Percentiles rank a stretch among this genome's conserved stretches.
Conservation (phyloP, 495 filamentous ascomycete genomes). For the Tuber calosporum region DNA sequence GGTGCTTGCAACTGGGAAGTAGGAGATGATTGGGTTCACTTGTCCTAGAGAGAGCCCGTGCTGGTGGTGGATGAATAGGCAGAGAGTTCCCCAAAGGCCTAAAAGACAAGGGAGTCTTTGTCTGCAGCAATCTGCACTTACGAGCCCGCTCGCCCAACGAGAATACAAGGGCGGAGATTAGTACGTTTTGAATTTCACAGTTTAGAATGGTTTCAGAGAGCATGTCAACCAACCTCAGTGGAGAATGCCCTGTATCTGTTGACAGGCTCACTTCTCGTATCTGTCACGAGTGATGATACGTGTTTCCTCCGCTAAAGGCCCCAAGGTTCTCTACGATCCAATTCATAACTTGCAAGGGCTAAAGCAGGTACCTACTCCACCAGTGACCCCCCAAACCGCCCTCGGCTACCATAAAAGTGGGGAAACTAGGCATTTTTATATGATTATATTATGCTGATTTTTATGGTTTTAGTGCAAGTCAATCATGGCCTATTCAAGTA, state of each 20-base stretch:
- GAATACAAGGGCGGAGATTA: not conserved
- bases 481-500: not conserved
- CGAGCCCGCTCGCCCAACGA: not conserved
- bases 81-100: not conserved
- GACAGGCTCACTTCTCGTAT: not conserved
- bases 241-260: not conserved
- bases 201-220: not conserved
- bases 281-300: not conserved
- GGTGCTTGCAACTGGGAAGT: not conserved
- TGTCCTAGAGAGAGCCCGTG: not conserved
- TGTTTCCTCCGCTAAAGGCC: not conserved
- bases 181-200: not conserved
- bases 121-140: not conserved
- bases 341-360: not conserved
- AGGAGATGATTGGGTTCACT: not conserved
- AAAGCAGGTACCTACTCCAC: not conserved
- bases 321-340: not conserved
- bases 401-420: not conserved
- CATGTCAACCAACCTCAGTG: not conserved
- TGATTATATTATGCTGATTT: too few relatives aligned
- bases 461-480: too few relatives aligned
- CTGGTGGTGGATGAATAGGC: not conserved
- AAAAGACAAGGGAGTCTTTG: not conserved
- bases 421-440: too few relatives aligned
- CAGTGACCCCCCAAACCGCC: not conserved